Percentiles rank a stretch among this genome's conserved stretches.
Evolutionary conservation across 257 asterid genomes (phyloP).

Genomic region (Forsythia suspensa): DNA sequence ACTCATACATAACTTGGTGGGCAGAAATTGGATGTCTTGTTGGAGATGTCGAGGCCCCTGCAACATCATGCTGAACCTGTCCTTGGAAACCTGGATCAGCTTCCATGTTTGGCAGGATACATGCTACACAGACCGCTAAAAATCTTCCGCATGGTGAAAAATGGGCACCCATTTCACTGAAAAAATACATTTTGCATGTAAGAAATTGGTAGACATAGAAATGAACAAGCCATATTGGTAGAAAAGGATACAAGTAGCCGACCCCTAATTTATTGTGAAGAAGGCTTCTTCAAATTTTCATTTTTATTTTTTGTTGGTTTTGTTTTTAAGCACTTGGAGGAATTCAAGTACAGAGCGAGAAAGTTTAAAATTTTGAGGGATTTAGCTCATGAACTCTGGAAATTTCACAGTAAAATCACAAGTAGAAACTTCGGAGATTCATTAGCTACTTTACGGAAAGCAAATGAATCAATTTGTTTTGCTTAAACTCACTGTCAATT

Average conservation of each 20-base stretch:
- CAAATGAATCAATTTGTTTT: no score
- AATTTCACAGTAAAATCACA: constrained; percentile 14
- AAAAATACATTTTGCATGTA: constrained; percentile 6
- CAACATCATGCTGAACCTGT: constrained; percentile 60
- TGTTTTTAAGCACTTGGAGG: constrained; percentile 6
- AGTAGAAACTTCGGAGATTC: constrained; percentile 5
- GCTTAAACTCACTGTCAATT: background rate
- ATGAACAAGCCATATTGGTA: background rate
- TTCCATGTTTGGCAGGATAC: constrained; percentile 76
- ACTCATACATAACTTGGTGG: constrained; percentile 88
- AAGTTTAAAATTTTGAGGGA: constrained; percentile 4
- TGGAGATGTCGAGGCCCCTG: constrained; percentile 85
- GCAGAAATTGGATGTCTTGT: constrained; percentile 94
- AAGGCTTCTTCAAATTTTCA: background rate
- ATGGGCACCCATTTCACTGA: constrained; percentile 96
- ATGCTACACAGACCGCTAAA: constrained; percentile 96
- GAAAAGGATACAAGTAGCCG: background rate
- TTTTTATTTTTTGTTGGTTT: background rate
- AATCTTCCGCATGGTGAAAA: constrained; percentile 97
- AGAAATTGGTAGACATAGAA: background rate
- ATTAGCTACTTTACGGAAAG: background rate
- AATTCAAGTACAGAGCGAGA: background rate
- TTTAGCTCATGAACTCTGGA: constrained; percentile 7
- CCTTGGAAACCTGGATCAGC: constrained; percentile 70
- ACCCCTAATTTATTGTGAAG: background rate